phyloP scores from a whole-genome alignment of 495 filamentous ascomycete genomes.

The Aspergillus panamensis region DNA sequence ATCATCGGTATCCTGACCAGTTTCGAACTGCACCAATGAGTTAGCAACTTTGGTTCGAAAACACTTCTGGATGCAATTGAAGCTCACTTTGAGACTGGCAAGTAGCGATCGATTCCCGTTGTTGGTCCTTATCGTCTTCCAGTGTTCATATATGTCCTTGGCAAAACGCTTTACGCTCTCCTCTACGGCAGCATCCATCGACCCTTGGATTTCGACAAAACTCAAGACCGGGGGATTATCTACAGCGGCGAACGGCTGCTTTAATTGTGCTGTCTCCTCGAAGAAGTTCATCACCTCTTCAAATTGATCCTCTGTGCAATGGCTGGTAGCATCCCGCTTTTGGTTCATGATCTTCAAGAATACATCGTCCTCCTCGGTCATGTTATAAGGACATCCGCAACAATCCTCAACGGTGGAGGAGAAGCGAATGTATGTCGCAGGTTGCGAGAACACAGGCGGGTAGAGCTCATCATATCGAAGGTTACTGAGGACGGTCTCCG shows the following conservation, averaged over 20 bases:
- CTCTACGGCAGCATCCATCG: slow-evolving; percentile 69
- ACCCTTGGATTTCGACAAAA: slow-evolving; percentile 74
- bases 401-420: slow-evolving; percentile 97
- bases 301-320: slow-evolving; percentile 84
- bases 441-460: slow-evolving; percentile 70
- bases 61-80: not conserved
- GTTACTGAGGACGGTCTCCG: slow-evolving; percentile 68
- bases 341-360: slow-evolving; percentile 82
- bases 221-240: slow-evolving; percentile 76
- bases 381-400: slow-evolving; percentile 81
- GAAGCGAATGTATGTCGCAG: slow-evolving; percentile 93
- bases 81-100: slow-evolving; percentile 65
- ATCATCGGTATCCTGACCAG: slow-evolving; percentile 87
- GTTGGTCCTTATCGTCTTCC: slow-evolving; percentile 67
- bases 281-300: slow-evolving; percentile 94
- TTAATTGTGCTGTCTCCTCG: slow-evolving; percentile 74
- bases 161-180: slow-evolving; percentile 66
- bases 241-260: slow-evolving; percentile 83
- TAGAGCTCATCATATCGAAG: slow-evolving; percentile 87
- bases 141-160: slow-evolving; percentile 86
- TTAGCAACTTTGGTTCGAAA: slow-evolving; percentile 23
- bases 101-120: slow-evolving; percentile 66
- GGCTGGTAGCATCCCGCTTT: slow-evolving; percentile 58
- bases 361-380: slow-evolving; percentile 82
- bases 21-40: slow-evolving; percentile 65